Conservation (phyloP, 129 eudicot genomes). For the Flaveria trinervia region DNA sequence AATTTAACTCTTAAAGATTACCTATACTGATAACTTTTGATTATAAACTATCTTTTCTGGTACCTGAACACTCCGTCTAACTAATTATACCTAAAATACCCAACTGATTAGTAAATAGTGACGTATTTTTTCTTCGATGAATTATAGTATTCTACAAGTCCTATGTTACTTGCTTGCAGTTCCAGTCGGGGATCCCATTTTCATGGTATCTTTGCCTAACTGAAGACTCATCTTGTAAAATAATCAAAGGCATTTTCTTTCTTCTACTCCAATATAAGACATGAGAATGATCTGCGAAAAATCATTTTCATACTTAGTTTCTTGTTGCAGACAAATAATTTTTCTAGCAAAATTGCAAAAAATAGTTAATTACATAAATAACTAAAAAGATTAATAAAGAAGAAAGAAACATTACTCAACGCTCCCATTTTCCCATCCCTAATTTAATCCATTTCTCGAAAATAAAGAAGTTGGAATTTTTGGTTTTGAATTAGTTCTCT, state of each 20-base stretch:
- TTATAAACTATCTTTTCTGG: conserved; percentile 26
- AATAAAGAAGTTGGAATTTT: no score
- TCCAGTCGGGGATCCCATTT: not conserved
- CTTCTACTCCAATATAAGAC: conserved; percentile 3
- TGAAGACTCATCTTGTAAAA: conserved; percentile 9
- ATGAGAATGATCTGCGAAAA: not conserved
- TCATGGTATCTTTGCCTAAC: conserved; percentile 18
- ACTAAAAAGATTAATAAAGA: no score
- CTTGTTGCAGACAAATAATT: not conserved
- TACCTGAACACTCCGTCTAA: conserved; percentile 17
- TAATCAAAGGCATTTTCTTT: conserved; percentile 14
- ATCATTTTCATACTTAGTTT: not conserved
- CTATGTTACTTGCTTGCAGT: conserved; percentile 11
- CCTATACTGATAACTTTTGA: conserved; percentile 1
- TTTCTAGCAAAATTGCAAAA: not conserved
- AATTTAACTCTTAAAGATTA: conserved; percentile 5
- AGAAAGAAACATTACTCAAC: no score
- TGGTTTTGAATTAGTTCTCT: no score
- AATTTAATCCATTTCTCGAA: no score
- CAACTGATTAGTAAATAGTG: conserved; percentile 13
- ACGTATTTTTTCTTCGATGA: conserved; percentile 9
- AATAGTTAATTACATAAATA: no score
- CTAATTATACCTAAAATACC: conserved; percentile 31
- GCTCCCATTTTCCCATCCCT: no score
- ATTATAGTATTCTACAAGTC: not conserved